phyloP scores from a whole-genome alignment of 371 early-diverging fungal species.

The Mortierella sp. region DNA sequence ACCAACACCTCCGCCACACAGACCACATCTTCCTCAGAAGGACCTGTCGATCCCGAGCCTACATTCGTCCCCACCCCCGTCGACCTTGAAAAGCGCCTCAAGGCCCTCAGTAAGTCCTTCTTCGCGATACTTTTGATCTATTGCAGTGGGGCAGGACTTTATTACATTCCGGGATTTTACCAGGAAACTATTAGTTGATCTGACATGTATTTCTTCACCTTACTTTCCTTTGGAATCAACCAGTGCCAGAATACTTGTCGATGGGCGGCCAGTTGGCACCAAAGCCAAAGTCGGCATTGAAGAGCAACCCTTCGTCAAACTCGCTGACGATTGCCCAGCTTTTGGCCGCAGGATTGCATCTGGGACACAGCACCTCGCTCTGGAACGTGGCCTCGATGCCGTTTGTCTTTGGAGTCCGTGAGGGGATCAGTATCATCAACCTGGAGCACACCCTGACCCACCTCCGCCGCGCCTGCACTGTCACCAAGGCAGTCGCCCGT shows the following conservation, averaged over 20 bases:
- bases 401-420: slow-evolving; percentile 91
- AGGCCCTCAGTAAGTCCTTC: slow-evolving; percentile 45
- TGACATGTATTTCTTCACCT: not conserved
- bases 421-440: slow-evolving; percentile 95
- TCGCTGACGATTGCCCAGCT: slow-evolving; percentile 77
- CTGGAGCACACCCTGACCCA: slow-evolving; percentile 93
- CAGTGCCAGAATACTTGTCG: slow-evolving; percentile 56
- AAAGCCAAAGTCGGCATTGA: slow-evolving; percentile 36
- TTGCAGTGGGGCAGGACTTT: not conserved
- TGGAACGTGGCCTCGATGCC: slow-evolving; percentile 91
- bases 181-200: not conserved
- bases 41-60: slow-evolving; percentile 19
- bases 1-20: slow-evolving; percentile 6
- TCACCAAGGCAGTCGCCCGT: slow-evolving; percentile 81
- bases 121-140: not conserved
- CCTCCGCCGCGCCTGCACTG: slow-evolving; percentile 86
- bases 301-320: slow-evolving; percentile 36
- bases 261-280: slow-evolving; percentile 51
- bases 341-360: slow-evolving; percentile 90
- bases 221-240: not conserved
- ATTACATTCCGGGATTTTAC: too few relatives aligned
- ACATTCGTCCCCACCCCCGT: slow-evolving; percentile 34
- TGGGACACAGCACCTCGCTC: slow-evolving; percentile 86
- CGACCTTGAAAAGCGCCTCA: slow-evolving; percentile 47
- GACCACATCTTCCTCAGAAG: slow-evolving; percentile 12